Evolutionary conservation across 1,139 yeast genomes (phyloP), one percentile per base, ranked within the genome.

Genomic region (Candida pseudoviswanathii): DNA sequence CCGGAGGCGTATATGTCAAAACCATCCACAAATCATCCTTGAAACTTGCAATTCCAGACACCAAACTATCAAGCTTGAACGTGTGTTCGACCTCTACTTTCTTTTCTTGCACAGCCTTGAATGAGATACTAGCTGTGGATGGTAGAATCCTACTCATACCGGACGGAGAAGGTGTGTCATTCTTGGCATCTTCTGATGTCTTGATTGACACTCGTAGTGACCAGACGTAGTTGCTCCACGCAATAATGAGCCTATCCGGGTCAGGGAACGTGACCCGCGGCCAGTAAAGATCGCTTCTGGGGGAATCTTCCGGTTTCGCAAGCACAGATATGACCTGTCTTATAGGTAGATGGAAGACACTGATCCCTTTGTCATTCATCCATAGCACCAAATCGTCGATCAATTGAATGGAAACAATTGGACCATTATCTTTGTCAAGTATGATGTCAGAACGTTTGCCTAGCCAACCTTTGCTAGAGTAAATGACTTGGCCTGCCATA

Each of bases 181-280:
- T 57, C 26, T 46, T 53, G n/a, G 52, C 56, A 41, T 58, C 63
- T 3, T 53, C 60, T 4, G 53, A 43, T 3, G 59, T 51, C 29
- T 60, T 46, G 51, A 70, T 56, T 3, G 78, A 70, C 2, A 87
- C 72, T 57, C 86, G 77, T 42, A 92, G 70, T 36, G 81, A 74
- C 96, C 96, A 92, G 1, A 94, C 73, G 53, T 84, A 80, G 55
- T 82, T 78, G 3, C 84, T 89, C 99, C 99, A 94, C 0, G 92
- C 96, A 36, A 94, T 77, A 2, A 89, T 68, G 4, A 91, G 71
- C 47, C 91, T 67, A 60, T 87, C 87, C 0, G 79, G 70, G 56
- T 88, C 96, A 0, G 88, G 84, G 48, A 81, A 77, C 49, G 81
- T 81, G 3, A 89, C 77, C 44, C 89, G 77, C 0, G 98, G 98